Conservation (phyloP, 257 asterid species). For the Fraxinus pennsylvanica region DNA sequence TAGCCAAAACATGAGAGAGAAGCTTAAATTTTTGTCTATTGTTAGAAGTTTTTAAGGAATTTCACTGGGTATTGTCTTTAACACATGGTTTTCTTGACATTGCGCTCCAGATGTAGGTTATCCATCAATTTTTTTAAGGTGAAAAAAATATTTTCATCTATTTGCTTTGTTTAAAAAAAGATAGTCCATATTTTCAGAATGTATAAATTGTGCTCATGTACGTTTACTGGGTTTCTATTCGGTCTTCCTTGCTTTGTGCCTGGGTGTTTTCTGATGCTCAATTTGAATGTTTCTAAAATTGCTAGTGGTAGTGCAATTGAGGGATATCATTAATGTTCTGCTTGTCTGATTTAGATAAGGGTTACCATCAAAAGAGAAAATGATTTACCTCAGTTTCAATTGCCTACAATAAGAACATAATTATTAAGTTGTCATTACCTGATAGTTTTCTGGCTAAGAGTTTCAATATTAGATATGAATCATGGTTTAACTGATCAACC, state of each 20-base stretch:
- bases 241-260: background rate
- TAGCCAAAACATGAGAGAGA: background rate
- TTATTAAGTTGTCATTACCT: background rate
- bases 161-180: background rate
- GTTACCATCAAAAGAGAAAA: background rate
- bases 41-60: background rate
- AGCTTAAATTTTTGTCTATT: background rate
- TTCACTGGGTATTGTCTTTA: background rate
- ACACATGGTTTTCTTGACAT: background rate
- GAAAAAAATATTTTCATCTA: background rate
- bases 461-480: background rate
- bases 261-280: background rate
- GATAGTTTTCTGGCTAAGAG: background rate
- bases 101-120: background rate
- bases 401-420: background rate
- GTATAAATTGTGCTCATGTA: background rate
- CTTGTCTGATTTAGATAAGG: background rate
- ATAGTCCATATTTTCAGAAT: background rate
- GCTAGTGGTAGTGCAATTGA: background rate
- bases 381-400: background rate
- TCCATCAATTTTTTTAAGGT: background rate
- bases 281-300: background rate
- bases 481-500: background rate
- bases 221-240: background rate
- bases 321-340: background rate